Evolutionary conservation across 805 yeast genomes (phyloP).

Genomic region (Pichia californica): DNA sequence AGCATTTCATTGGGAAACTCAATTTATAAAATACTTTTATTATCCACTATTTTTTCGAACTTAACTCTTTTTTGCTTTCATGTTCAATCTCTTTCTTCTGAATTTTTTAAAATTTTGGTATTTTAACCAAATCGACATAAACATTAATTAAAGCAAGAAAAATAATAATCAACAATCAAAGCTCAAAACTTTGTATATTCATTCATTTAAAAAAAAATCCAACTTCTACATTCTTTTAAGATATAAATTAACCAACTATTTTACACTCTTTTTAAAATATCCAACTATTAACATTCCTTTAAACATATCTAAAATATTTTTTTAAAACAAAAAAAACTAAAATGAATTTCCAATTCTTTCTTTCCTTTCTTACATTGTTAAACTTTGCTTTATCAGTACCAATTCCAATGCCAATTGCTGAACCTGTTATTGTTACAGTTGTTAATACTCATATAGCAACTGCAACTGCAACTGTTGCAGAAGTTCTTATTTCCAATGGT

Average conservation of each 20-base stretch:
- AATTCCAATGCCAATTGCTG: constrained; percentile 16
- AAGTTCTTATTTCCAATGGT: neutral
- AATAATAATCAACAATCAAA: too few relatives aligned
- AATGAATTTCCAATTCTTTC: constrained; percentile 8
- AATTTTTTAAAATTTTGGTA: too few relatives aligned
- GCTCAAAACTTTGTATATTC: too few relatives aligned
- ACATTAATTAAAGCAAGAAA: too few relatives aligned
- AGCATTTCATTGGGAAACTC: too few relatives aligned
- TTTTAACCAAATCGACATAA: too few relatives aligned
- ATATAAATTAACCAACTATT: neutral
- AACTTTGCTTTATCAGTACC: constrained; percentile 12
- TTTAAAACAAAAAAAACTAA: neutral
- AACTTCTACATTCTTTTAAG: constrained; percentile 1
- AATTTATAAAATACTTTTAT: too few relatives aligned
- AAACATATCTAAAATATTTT: constrained; percentile 4
- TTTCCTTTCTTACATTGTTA: constrained; percentile 4
- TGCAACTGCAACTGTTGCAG: neutral
- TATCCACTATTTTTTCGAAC: too few relatives aligned
- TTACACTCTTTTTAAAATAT: neutral
- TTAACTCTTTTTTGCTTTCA: too few relatives aligned
- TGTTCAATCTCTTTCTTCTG: too few relatives aligned
- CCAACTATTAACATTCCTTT: constrained; percentile 6
- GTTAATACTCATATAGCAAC: constrained; percentile 17
- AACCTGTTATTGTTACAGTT: constrained; percentile 23
- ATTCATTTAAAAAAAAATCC: neutral